phyloP scores from a whole-genome alignment of 2,329 filamentous ascomycete genomes.

The Cladophialophora carrionii region DNA sequence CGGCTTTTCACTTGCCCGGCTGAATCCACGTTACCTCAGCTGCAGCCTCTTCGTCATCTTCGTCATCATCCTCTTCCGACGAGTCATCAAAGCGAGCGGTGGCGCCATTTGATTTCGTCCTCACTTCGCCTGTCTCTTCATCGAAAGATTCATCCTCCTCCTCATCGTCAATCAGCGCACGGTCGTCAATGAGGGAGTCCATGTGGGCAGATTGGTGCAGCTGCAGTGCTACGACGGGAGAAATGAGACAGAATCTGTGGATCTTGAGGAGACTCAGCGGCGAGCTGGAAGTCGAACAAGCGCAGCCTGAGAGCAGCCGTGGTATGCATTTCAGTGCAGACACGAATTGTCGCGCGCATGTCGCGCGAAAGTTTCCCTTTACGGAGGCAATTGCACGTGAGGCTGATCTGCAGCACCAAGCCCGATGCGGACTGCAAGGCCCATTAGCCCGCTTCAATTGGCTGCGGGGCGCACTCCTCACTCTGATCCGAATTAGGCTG shows the following conservation, averaged over 20 bases:
- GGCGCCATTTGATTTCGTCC: constrained; percentile 46
- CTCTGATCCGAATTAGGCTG: constrained; percentile 10
- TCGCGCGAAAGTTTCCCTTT: background rate
- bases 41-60: constrained; percentile 86
- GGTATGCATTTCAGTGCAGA: background rate
- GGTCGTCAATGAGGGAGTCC: constrained; percentile 72
- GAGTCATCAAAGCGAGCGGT: constrained; percentile 71
- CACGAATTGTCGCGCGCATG: background rate
- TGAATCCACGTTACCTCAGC: constrained; percentile 63
- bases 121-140: constrained; percentile 70
- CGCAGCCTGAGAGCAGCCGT: background rate
- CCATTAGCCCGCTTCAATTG: constrained; percentile 4
- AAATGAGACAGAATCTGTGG: background rate
- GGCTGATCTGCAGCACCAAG: background rate
- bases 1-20: background rate
- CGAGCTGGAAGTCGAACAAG: background rate
- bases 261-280: background rate
- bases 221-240: background rate
- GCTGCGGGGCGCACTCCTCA: constrained; percentile 6
- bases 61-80: constrained; percentile 88
- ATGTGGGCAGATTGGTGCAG: constrained; percentile 19
- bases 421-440: background rate
- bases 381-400: background rate
- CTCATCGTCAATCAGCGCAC: constrained; percentile 82
- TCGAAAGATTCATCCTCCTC: constrained; percentile 80